Base-by-base conservation (phyloP, 2,329 filamentous ascomycete species). In the Exophiala dermatitidis region DNA sequence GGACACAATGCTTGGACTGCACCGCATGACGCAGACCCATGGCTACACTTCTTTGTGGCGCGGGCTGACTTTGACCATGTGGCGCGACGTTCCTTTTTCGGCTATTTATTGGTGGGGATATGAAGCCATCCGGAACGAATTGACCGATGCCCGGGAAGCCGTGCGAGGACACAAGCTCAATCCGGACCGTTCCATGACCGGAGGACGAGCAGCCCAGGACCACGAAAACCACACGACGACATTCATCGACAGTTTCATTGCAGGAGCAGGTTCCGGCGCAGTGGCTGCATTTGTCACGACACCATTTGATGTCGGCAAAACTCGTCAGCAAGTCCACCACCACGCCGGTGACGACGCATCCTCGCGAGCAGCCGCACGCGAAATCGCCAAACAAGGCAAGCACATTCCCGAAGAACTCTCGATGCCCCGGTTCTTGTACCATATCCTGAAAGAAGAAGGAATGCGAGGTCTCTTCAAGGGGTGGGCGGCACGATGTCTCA, bases 91-190 rank as follows among this genome's bases (percentile, higher is more conserved):
- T 0, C 93, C 93, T 0, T 98, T 98, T 66, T 97, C 91, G 0
- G 93, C 87, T 2, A 80, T 98, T 42, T 98, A 98, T 74, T 98
- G 93, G 93, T 94, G 87, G 83, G 91, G 93, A 8, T 98, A 98
- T 68, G 93, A 98, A 73, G 83, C 81, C 12, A 84, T 91, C 51
- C 83, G 90, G 49, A 82, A 83, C 28, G 73, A 74, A 48, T 71
- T 97, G 53, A 85, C 83, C 1, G 84, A 90, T 62, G 71, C 81
- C 46, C 83, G 90, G 44, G 70, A 73, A 51, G 60, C 80, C 78
- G 66, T 28, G 69, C 57, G 73, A 29, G 77, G 76, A 0, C 71
- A 72, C 34, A 63, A 66, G 1, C 53, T 75, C 4, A 70, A 66
- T 44, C 66, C 64, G 29, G 70, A 71, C 10, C 67, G 71, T 3